phyloP scores from a whole-genome alignment of 2,329 filamentous ascomycete species.

The Hymenoscyphus albidus region DNA sequence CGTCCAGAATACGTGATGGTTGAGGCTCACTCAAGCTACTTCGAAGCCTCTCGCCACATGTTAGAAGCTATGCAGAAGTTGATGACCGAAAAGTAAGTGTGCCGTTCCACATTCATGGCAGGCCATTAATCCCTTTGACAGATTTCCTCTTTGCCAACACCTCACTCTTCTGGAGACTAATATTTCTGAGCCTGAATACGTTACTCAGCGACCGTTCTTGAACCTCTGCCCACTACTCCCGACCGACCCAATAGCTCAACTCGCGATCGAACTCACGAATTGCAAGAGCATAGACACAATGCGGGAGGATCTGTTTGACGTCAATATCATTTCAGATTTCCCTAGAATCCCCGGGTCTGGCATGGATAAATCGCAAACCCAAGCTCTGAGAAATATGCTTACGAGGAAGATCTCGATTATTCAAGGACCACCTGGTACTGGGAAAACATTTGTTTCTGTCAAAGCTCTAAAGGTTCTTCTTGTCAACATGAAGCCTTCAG shows the following conservation, averaged over 20 bases:
- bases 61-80: conserved; percentile 64
- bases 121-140: conserved; percentile 24
- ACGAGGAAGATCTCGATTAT: conserved; percentile 70
- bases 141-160: conserved; percentile 60
- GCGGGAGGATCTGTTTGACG: conserved; percentile 39
- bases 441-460: conserved; percentile 80
- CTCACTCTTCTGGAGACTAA: conserved; percentile 47
- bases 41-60: conserved; percentile 70
- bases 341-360: conserved; percentile 42
- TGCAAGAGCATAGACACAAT: conserved; percentile 19
- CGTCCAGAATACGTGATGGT: conserved; percentile 59
- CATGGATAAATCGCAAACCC: conserved; percentile 69
- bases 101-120: background rate
- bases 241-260: conserved; percentile 7
- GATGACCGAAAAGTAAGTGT: conserved; percentile 31
- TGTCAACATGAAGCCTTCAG: conserved; percentile 49
- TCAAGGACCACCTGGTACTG: conserved; percentile 74
- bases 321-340: conserved; percentile 54
- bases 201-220: conserved; percentile 45
- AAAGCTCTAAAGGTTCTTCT: conserved; percentile 64
- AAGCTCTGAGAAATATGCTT: conserved; percentile 65
- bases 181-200: conserved; percentile 49
- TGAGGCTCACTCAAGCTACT: conserved; percentile 70
- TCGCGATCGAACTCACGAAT: conserved; percentile 7
- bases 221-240: conserved; percentile 47